Evolutionary conservation across 164 flowering plant species (phyloP).

Genomic region (Kalanchoe fedtschenkoi): DNA sequence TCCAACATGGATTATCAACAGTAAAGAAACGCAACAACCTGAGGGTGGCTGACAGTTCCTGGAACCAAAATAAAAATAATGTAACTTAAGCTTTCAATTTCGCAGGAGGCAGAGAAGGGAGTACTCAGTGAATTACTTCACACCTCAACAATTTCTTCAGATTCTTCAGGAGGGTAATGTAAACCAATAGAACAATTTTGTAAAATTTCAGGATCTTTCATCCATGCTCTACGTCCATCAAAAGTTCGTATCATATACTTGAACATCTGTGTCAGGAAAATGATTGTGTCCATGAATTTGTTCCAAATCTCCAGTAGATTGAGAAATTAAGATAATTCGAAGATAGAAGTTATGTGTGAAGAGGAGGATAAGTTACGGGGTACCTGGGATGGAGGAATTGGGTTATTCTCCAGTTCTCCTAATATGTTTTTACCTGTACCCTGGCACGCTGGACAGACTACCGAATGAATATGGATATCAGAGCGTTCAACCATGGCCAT

Average conservation of each 20-base stretch:
- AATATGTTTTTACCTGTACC: slow-evolving; percentile 52
- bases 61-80: neutral
- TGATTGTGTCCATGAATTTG: neutral
- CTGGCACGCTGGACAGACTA: slow-evolving; percentile 92
- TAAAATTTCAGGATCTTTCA: slow-evolving; percentile 63
- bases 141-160: slow-evolving; percentile 47
- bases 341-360: neutral
- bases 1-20: neutral
- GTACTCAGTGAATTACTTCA: neutral
- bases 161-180: slow-evolving; percentile 28
- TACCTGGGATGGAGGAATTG: slow-evolving; percentile 58
- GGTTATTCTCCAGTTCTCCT: slow-evolving; percentile 50
- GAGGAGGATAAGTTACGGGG: neutral
- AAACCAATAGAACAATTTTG: slow-evolving; percentile 81
- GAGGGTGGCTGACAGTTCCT: slow-evolving; percentile 1
- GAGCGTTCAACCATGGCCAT: slow-evolving; percentile 8
- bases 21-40: neutral
- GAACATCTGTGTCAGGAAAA: slow-evolving; percentile 49
- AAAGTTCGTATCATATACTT: slow-evolving; percentile 45
- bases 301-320: neutral
- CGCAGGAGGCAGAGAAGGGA: neutral
- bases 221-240: slow-evolving; percentile 66
- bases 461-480: slow-evolving; percentile 25
- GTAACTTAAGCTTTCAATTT: neutral
- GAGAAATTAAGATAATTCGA: neutral